A percentile compares a stretch with the other conserved stretches of the same genome.
These are phyloP conservation scores for Odonthalia washingtoniensis DNA, from an alignment of 31 red algal species.

Conservation along the genomic window DNA sequence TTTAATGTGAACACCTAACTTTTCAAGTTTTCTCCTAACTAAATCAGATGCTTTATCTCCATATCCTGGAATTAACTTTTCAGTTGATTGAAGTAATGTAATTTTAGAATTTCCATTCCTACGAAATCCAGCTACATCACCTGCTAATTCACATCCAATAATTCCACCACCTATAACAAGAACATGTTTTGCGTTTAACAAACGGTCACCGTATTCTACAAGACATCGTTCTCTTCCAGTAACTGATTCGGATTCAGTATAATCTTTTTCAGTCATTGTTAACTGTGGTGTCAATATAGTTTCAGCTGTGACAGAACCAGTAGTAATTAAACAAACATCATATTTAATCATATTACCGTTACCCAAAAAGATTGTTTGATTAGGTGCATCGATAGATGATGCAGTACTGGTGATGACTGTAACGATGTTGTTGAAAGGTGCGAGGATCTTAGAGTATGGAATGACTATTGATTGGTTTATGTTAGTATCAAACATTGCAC, in stretches of 20 bases:
- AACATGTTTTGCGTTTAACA: slow-evolving; percentile 21
- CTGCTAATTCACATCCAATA: slow-evolving; percentile 63
- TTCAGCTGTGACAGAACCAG: slow-evolving; percentile 15
- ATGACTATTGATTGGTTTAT: neutral
- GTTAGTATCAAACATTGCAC: slow-evolving; percentile 45
- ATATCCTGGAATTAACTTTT: slow-evolving; percentile 55
- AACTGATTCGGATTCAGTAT: slow-evolving; percentile 7
- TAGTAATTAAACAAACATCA: slow-evolving; percentile 67
- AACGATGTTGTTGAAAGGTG: slow-evolving; percentile 11
- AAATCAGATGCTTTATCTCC: neutral
- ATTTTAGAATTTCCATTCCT: slow-evolving; percentile 31
- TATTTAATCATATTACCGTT: slow-evolving; percentile 36
- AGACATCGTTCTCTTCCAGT: slow-evolving; percentile 1
- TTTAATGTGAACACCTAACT: slow-evolving; percentile 22
- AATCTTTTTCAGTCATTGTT: neutral
- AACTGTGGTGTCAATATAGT: slow-evolving; percentile 3
- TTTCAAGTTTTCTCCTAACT: neutral
- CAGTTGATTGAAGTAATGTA: slow-evolving; percentile 56
- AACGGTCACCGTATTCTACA: slow-evolving; percentile 28
- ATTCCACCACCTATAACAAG: slow-evolving; percentile 60
- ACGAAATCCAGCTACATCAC: slow-evolving; percentile 46
- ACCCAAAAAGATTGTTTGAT: slow-evolving; percentile 4
- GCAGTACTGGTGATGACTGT: slow-evolving; percentile 33
- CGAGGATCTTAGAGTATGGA: slow-evolving; percentile 26
- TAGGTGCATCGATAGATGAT: slow-evolving; percentile 2